phyloP scores from a whole-genome alignment of 495 filamentous ascomycete species.

The Xylaria flabelliformis region DNA sequence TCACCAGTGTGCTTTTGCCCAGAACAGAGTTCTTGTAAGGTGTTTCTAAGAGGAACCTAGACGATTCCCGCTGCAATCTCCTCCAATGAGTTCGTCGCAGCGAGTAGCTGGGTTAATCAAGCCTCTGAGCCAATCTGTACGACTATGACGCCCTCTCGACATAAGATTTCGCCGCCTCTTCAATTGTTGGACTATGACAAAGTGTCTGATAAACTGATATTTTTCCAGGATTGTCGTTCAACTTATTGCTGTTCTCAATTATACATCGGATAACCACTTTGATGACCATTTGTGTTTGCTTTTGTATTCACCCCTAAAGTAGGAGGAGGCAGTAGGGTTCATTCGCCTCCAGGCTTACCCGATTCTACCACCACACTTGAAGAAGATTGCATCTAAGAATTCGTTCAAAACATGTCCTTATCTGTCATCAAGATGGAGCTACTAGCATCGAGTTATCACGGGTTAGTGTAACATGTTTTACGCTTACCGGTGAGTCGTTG shows the following conservation, averaged over 20 bases:
- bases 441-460: neutral
- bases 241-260: neutral
- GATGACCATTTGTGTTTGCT: neutral
- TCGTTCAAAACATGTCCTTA: neutral
- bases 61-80: neutral
- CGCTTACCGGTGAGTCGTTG: neutral
- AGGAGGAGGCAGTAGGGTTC: neutral
- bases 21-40: neutral
- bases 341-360: neutral
- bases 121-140: neutral
- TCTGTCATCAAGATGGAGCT: neutral
- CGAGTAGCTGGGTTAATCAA: too few relatives aligned
- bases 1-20: slow-evolving; percentile 2
- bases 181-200: neutral
- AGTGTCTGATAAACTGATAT: neutral
- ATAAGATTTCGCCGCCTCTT: neutral
- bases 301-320: neutral
- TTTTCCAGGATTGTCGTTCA: neutral
- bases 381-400: neutral
- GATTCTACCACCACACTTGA: neutral
- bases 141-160: neutral
- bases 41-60: neutral
- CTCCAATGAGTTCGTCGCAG: neutral
- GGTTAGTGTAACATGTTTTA: neutral
- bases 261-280: neutral